Percentiles rank a stretch among this genome's conserved stretches.
These are phyloP conservation scores for Aureobasidium lini DNA, from an alignment of 2,329 filamentous ascomycete species.

Conservation along the genomic window DNA sequence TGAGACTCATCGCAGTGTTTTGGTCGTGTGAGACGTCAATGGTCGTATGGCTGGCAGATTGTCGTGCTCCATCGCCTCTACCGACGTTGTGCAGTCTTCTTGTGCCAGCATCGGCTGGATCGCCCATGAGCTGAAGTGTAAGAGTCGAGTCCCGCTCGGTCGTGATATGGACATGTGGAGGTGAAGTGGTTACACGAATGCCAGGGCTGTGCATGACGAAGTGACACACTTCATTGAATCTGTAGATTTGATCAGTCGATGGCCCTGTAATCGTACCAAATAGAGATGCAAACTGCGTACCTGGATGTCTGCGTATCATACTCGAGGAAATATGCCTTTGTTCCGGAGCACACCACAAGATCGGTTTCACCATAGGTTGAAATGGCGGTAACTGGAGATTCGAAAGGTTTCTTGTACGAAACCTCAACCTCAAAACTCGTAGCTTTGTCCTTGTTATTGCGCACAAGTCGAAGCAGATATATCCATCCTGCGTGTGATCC, in stretches of 20 bases:
- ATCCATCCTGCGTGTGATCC: conserved; percentile 40
- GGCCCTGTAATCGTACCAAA: not conserved
- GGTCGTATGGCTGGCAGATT: conserved; percentile 7
- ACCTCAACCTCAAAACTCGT: conserved; percentile 30
- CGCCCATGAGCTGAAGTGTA: conserved; percentile 29
- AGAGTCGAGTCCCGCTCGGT: conserved; percentile 48
- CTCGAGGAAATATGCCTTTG: conserved; percentile 35
- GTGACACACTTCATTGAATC: conserved; percentile 20
- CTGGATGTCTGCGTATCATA: conserved; percentile 22
- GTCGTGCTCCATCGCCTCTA: not conserved
- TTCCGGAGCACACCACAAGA: conserved; percentile 43
- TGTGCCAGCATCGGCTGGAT: not conserved
- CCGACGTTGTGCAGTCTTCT: not conserved
- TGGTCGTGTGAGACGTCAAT: conserved; percentile 13
- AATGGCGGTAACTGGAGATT: conserved; percentile 49
- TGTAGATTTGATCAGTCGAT: not conserved
- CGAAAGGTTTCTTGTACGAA: conserved; percentile 26
- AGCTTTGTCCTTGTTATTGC: conserved; percentile 33
- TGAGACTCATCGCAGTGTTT: not conserved
- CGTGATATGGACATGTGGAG: conserved; percentile 45
- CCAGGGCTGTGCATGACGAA: conserved; percentile 30
- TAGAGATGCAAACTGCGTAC: not conserved
- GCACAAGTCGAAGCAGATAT: conserved; percentile 25
- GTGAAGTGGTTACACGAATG: conserved; percentile 41
- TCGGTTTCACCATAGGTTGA: conserved; percentile 49